These are phyloP conservation scores for Cymodocea nodosa DNA, from an alignment of 116 monocot genomes.

Conservation along the genomic window DNA sequence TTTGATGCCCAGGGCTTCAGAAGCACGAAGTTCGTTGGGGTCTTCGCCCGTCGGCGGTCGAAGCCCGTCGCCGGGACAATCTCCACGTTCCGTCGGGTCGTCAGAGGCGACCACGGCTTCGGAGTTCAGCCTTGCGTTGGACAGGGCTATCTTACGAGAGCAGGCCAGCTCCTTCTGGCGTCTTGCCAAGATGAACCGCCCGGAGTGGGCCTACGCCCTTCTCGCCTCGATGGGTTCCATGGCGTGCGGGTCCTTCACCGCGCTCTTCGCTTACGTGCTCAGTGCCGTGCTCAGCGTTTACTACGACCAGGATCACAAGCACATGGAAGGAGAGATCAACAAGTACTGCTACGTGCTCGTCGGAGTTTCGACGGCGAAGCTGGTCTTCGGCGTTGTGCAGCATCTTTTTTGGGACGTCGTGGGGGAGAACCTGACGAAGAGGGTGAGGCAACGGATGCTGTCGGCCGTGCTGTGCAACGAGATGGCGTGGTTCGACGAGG, in stretches of 20 bases:
- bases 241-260: conserved; percentile 84
- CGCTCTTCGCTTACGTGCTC: conserved; percentile 86
- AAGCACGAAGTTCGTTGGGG: conserved; percentile 72
- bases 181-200: conserved; percentile 89
- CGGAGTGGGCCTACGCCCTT: conserved; percentile 82
- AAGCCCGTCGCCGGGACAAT: conserved; percentile 85
- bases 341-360: conserved; percentile 90
- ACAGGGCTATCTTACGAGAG: conserved; percentile 58
- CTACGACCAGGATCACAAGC: conserved; percentile 45
- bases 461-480: conserved; percentile 57
- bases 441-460: conserved; percentile 84
- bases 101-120: conserved; percentile 76
- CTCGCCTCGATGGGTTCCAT: conserved; percentile 72
- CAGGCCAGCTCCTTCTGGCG: conserved; percentile 86
- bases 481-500: conserved; percentile 88
- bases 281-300: conserved; percentile 85
- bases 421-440: conserved; percentile 77
- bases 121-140: conserved; percentile 39
- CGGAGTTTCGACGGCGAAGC: conserved; percentile 73
- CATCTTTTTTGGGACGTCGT: conserved; percentile 87
- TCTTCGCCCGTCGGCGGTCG: conserved; percentile 69
- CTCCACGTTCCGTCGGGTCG: conserved; percentile 62
- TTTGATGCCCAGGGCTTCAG: conserved; percentile 36
- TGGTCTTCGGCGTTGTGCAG: conserved; percentile 82
- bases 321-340: conserved; percentile 68